A percentile compares a stretch with the other conserved stretches of the same genome.
phyloP scores from a whole-genome alignment of 108 stramenopile genomes.

The Pseudonitzschia multiseries region DNA sequence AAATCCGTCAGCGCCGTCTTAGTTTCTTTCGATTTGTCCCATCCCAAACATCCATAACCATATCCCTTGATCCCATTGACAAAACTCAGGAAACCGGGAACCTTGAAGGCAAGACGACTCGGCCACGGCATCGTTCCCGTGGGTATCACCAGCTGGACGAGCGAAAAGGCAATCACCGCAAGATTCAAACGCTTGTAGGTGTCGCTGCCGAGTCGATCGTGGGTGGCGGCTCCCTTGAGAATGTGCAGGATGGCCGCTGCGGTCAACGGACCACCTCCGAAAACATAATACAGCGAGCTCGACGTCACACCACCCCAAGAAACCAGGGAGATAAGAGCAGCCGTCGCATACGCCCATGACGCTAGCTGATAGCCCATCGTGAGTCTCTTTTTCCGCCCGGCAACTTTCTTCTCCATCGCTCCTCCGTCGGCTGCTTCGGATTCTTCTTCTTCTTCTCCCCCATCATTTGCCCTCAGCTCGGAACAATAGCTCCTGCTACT shows the following conservation, averaged over 20 bases:
- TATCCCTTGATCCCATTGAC: slow-evolving; percentile 44
- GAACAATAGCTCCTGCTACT: neutral
- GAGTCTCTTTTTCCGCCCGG: slow-evolving; percentile 48
- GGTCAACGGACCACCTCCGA: slow-evolving; percentile 27
- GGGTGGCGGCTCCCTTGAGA: slow-evolving; percentile 41
- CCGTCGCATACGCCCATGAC: slow-evolving; percentile 10
- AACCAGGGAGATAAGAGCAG: slow-evolving; percentile 3
- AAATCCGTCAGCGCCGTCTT: slow-evolving; percentile 15
- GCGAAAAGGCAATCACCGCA: slow-evolving; percentile 29
- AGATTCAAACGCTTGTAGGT: slow-evolving; percentile 72
- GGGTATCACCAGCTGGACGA: slow-evolving; percentile 13
- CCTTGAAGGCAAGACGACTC: neutral
- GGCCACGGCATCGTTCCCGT: neutral
- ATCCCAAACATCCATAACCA: slow-evolving; percentile 50
- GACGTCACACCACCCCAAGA: slow-evolving; percentile 5
- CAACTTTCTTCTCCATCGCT: slow-evolving; percentile 18
- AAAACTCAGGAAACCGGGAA: slow-evolving; percentile 17
- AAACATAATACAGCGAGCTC: slow-evolving; percentile 19
- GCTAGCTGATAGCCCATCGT: slow-evolving; percentile 43
- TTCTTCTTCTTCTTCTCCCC: neutral
- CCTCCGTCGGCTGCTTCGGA: neutral
- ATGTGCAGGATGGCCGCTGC: slow-evolving; percentile 48
- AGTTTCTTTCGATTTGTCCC: slow-evolving; percentile 30
- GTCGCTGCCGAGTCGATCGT: slow-evolving; percentile 60
- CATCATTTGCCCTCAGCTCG: neutral